Conservation (phyloP, 2,329 filamentous ascomycete genomes). For the Pseudogymnoascus sp. region DNA sequence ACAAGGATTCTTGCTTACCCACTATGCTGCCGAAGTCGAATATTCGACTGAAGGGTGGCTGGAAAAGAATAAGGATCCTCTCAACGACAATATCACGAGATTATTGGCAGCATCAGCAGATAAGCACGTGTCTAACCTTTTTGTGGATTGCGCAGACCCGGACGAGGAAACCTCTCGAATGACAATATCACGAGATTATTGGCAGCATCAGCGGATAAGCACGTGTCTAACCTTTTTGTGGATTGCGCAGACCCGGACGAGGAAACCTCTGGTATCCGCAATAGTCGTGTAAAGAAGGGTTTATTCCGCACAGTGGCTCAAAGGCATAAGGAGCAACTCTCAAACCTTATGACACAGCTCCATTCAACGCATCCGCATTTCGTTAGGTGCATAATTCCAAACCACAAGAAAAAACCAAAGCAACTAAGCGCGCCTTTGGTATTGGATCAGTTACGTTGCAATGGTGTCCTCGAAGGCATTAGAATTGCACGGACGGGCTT, state of each 20-base stretch:
- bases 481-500: conserved; percentile 95
- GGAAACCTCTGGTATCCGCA: conserved; percentile 53
- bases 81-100: conserved; percentile 96
- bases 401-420: conserved; percentile 95
- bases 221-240: conserved; percentile 74
- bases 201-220: conserved; percentile 70
- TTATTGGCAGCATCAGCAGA: conserved; percentile 76
- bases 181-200: conserved; percentile 91
- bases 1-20: conserved; percentile 90
- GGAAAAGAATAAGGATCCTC: conserved; percentile 97
- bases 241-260: conserved; percentile 83
- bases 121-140: conserved; percentile 74
- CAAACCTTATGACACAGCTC: conserved; percentile 87
- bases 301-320: conserved; percentile 95
- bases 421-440: conserved; percentile 88
- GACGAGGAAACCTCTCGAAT: conserved; percentile 70
- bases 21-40: conserved; percentile 96
- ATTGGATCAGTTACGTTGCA: conserved; percentile 92
- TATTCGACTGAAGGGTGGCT: conserved; percentile 93
- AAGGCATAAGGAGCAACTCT: conserved; percentile 95
- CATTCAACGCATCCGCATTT: conserved; percentile 97
- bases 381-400: conserved; percentile 93
- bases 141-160: conserved; percentile 75
- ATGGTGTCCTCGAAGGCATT: conserved; percentile 98
- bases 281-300: conserved; percentile 88